Evolutionary conservation across 306 rosid species (phyloP), one percentile per base, ranked within the genome.

Genomic region (Rosa multiflora): DNA sequence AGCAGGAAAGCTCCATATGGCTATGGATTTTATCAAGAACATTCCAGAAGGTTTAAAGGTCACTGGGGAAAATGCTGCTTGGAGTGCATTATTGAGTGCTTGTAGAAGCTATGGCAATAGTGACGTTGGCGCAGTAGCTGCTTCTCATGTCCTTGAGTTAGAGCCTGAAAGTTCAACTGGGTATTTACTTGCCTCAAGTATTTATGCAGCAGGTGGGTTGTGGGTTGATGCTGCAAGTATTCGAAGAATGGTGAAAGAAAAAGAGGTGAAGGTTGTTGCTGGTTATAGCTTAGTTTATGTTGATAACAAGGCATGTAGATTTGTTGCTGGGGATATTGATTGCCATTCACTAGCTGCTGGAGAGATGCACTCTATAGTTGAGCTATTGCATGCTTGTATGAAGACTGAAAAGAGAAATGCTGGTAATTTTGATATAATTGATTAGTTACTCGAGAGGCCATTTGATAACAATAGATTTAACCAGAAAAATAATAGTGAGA

Each of bases 41-140:
- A 68, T 81, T 61, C 91, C 91, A 10, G 15, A 73, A 78, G 81
- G 82, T 68, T 43, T 88, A 49, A 77, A 82, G 69, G 79, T 80
- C 23, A 43, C 74, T 10, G 75, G 83, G 17, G 85, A 76, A 32
- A 85, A 51, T 29, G 18, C 78, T 67, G 78, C 76, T 68, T 86
- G 85, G 89, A 82, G 85, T 59, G 82, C 89, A 26, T 56, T 86
- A 59, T 83, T 86, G 81, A 80, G 89, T 61, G 80, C 87, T 61
- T 86, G 89, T 58, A 83, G 76, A 76, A 86, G 79, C 77, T 72
- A 55, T 69, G 81, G 76, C 43, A 86, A 83, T 47, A 55, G 71
- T 1, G 29, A 61, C 66, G 42, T 86, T n/a, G 86, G 82, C 1
- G 18, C 49, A 2, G 83, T 51, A 83, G 89, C 81, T 6, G 77